phyloP scores from a whole-genome alignment of 2,329 filamentous ascomycete species.

The Colletotrichum lupini region DNA sequence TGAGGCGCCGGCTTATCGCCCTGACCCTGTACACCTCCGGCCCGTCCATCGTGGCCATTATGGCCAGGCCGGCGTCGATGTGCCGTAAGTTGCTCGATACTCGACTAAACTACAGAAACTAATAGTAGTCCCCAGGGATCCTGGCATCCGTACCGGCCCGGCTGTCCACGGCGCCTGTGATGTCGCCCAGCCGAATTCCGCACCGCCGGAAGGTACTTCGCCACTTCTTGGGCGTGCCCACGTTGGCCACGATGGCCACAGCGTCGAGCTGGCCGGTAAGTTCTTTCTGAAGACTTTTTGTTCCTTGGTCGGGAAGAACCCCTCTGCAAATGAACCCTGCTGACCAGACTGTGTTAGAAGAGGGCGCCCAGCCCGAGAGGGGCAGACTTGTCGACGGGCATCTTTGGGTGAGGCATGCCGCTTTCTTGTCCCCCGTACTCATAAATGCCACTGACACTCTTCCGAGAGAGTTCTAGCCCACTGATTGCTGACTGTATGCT shows the following conservation, averaged over 20 bases:
- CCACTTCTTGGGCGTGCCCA: neutral
- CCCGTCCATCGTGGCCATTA: too few relatives aligned
- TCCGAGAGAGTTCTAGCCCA: too few relatives aligned
- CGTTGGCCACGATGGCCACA: neutral
- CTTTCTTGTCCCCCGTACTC: too few relatives aligned
- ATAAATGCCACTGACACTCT: too few relatives aligned
- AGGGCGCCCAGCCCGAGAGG: neutral
- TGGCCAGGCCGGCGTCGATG: neutral
- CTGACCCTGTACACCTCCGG: too few relatives aligned
- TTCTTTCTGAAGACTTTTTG: neutral
- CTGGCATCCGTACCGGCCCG: neutral
- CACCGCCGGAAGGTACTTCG: neutral
- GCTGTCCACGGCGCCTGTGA: neutral
- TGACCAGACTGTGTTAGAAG: neutral
- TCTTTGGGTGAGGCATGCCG: neutral
- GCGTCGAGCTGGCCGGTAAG: neutral
- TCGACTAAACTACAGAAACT: neutral
- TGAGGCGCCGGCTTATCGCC: too few relatives aligned
- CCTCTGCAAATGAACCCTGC: neutral
- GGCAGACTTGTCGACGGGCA: neutral
- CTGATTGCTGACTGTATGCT: too few relatives aligned
- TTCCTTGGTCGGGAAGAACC: too few relatives aligned
- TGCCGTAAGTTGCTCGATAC: neutral
- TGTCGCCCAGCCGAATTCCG: neutral
- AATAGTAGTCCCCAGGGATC: neutral